These are phyloP conservation scores for Tetrahymena thermophila DNA, from an alignment of 73 alveolate species.

Conservation along the genomic window DNA sequence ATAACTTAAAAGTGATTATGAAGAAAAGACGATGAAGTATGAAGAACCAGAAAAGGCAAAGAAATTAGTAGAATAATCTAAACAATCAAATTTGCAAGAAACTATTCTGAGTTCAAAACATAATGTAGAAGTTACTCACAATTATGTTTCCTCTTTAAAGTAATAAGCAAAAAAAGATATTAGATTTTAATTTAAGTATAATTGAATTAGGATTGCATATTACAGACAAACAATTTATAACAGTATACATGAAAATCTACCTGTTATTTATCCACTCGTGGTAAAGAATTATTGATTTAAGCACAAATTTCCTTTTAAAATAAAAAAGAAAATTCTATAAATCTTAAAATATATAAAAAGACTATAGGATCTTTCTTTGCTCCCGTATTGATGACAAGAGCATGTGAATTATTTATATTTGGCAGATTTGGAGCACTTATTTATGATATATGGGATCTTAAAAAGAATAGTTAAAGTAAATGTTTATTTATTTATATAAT, in stretches of 20 bases:
- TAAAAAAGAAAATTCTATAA: background rate
- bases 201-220: background rate
- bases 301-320: background rate
- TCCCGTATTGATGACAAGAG: background rate
- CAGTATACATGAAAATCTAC: background rate
- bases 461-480: background rate
- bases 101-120: background rate
- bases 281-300: background rate
- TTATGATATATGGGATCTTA: background rate
- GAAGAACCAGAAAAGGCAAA: background rate
- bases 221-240: background rate
- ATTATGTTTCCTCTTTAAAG: background rate
- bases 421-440: background rate
- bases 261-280: background rate
- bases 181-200: background rate
- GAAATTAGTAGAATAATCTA: background rate
- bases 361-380: background rate
- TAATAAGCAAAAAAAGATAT: background rate
- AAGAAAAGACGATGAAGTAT: background rate
- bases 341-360: background rate
- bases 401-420: background rate
- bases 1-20: background rate
- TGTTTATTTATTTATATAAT: background rate
- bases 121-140: background rate
- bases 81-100: background rate